Base-by-base conservation (phyloP, 2,329 filamentous ascomycete genomes). In the Rutstroemia sp. region DNA sequence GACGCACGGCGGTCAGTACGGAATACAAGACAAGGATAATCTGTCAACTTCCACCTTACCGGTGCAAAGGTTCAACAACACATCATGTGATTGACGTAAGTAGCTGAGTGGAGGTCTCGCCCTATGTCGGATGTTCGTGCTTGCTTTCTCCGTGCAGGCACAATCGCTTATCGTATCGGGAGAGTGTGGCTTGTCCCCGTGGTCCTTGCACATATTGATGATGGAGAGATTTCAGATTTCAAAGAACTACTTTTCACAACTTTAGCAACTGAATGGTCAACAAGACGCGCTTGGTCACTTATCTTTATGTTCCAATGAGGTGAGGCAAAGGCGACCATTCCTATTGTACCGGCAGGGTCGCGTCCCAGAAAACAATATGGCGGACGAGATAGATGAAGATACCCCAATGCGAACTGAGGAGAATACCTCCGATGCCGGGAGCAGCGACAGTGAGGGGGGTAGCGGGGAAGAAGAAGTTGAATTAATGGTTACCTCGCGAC, bases 401-500 rank as follows among this genome's bases (percentile, higher is more conserved):
- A 59, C 52, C 3, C 54, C 44, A 17, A 60, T 61, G 60, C 59
- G 56, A 45, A 58, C 58, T 19, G 60, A 62, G 27, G 58, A 65
- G 45, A 49, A 51, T 16, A 55, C 49, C 8, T 59, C 62, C 39
- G 57, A 56, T 38, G 58, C 59, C 16, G 60, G 58, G 10, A 58
- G 27, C 34, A 57, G 52, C 19, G 60, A 57, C 14, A 61, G 58
- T 30, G 58, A 53, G 14, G 57, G 57, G 38, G 53, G 41, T 8
- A 59, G 48, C 14, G 58, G 51, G 12, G 61, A 59, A 12, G 63
- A 61, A 14, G 61, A 67, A 58, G 73, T 86, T 52, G 83, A 89
- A 75, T 87, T 85, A 77, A 79, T 92, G 39, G 86, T 86, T 47
- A 88, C 86, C 5, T 83, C 83, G 39, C 86, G 91, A 58, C 77